Evolutionary conservation across 169 alveolate genomes (phyloP), one percentile per base, ranked within the genome.

Genomic region (Plasmodium cynomolgi): DNA sequence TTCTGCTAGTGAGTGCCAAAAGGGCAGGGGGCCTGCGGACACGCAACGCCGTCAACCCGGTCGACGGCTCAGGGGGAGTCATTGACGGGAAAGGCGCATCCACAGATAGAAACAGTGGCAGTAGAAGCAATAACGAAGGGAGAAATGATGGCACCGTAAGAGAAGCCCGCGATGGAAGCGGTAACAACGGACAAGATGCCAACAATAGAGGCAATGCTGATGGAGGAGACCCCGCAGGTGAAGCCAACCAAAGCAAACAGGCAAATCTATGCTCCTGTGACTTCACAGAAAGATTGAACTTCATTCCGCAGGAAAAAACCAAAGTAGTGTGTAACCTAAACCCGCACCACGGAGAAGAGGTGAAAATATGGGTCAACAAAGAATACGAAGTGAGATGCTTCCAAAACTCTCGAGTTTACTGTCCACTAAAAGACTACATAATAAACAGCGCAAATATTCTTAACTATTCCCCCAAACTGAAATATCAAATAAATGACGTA

Each of bases 311-410:
- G n/a, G 58, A 80, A 17, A 68, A 88, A 37, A 88, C 94, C 11
- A 88, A 88, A 79, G 82, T 88, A 7, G 33, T 79, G 17, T 88
- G 94, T 41, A 62, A 80, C 20, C 82, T 88, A 9, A 88, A 88
- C 71, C 90, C 94, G 1, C 20, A 54, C n/a, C 75, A 79, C 47
- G 94, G 94, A 11, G 94, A 88, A 2, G 94, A 77, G 15, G 47
- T 88, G 71, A 79, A 39, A 79, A 58, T 88, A 58, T 72, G 81
- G 73, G 90, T 84, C n/a, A 88, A 88, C 33, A 79, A 88, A 37
- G 88, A 79, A 79, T 88, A 88, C 81, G 94, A 88, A 58, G 56
- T 88, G 71, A 47, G 34, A 2, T 88, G 94, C 47, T 79, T 88
- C 37, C 62, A 77, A 6, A 88, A 88, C 31, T 88, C 90, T 3